These are phyloP conservation scores for Phanerochaete sordida DNA, from an alignment of 768 basidiomycete species.

Conservation along the genomic window DNA sequence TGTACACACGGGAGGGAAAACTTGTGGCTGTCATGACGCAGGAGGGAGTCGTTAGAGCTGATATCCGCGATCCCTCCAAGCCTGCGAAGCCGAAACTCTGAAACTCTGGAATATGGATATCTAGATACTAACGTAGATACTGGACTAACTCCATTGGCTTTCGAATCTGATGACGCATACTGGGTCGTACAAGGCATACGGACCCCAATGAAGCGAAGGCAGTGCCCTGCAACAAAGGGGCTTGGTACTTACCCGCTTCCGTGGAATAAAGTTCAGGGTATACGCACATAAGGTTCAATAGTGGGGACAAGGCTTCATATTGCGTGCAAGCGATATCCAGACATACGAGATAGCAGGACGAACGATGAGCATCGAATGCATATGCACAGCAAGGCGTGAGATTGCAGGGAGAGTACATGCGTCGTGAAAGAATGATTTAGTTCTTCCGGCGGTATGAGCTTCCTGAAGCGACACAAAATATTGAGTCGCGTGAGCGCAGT, in stretches of 20 bases:
- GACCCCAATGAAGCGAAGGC: not conserved
- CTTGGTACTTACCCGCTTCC: not conserved
- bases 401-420: slow-evolving; percentile 18
- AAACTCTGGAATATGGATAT: slow-evolving; percentile 28
- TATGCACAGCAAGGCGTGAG: slow-evolving; percentile 7
- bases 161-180: not conserved
- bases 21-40: slow-evolving; percentile 77
- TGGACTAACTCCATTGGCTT: not conserved
- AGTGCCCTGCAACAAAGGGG: not conserved
- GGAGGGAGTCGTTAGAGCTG: slow-evolving; percentile 72
- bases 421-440: slow-evolving; percentile 30
- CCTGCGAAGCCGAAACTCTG: slow-evolving; percentile 31
- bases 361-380: not conserved
- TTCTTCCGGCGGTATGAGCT: slow-evolving; percentile 98
- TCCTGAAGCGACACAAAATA: slow-evolving; percentile 43
- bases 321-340: not conserved
- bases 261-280: not conserved
- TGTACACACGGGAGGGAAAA: slow-evolving; percentile 64
- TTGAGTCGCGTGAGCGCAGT: not conserved
- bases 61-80: slow-evolving; percentile 11
- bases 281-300: not conserved
- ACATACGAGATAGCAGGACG: not conserved
- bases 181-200: not conserved
- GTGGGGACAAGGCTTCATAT: not conserved
- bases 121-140: not conserved